Percentiles rank a stretch among this genome's conserved stretches.
phyloP scores from a whole-genome alignment of 208 protist species.

The Porcisia hertigi region DNA sequence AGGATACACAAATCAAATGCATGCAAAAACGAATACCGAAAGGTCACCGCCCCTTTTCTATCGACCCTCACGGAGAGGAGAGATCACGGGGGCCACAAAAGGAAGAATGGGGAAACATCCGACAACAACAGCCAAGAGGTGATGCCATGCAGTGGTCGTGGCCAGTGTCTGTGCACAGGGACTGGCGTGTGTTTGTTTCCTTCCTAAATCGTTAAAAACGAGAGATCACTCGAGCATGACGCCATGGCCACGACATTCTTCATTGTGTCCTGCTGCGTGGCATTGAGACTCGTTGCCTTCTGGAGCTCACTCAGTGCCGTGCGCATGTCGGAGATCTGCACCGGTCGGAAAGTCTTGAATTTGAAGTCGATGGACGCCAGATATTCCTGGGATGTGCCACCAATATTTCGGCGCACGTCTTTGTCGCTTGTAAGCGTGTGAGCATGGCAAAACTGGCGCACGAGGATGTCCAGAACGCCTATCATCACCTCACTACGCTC shows the following conservation, averaged over 20 bases:
- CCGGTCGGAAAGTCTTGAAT: constrained; percentile 12
- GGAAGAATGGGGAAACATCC: neutral
- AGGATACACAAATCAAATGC: neutral
- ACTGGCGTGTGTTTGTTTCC: neutral
- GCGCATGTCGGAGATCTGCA: constrained; percentile 9
- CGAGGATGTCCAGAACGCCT: constrained; percentile 22
- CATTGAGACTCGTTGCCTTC: constrained; percentile 8
- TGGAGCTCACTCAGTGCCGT: constrained; percentile 14
- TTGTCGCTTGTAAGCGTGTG: constrained; percentile 15
- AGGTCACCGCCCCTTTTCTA: neutral
- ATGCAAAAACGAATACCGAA: neutral
- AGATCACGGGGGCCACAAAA: neutral
- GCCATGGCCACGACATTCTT: neutral
- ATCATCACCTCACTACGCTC: constrained; percentile 25
- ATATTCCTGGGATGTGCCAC: neutral
- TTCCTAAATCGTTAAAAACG: constrained; percentile 11
- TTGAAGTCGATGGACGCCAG: constrained; percentile 12
- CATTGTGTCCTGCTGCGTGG: constrained; percentile 8
- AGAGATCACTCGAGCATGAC: constrained; percentile 25
- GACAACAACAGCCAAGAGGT: neutral
- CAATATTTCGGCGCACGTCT: constrained; percentile 14
- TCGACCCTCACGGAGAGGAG: neutral
- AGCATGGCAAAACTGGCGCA: constrained; percentile 39
- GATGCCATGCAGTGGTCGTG: too few relatives aligned
- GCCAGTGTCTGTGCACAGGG: neutral